These are phyloP conservation scores for Urostyla sp. DNA, from an alignment of 73 alveolate genomes.

Conservation along the genomic window DNA sequence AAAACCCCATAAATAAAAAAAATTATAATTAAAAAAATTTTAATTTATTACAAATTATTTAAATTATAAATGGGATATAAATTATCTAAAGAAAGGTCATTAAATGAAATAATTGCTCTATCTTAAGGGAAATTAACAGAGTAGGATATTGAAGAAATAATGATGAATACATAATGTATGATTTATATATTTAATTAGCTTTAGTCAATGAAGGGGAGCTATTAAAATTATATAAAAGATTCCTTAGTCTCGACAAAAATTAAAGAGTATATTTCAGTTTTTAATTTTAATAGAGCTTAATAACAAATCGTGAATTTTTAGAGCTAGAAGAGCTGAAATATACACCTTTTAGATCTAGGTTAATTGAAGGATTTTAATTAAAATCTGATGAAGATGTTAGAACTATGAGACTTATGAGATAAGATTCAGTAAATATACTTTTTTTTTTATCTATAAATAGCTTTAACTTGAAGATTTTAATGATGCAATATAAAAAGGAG, in stretches of 20 bases:
- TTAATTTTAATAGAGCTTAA: conserved; percentile 9
- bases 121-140: conserved; percentile 37
- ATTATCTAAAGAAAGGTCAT: conserved; percentile 43
- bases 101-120: conserved; percentile 19
- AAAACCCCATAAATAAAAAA: no score
- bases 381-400: conserved; percentile 73
- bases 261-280: background rate
- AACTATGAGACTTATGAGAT: conserved; percentile 43
- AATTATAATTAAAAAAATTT: background rate
- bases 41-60: background rate
- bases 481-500: conserved; percentile 26
- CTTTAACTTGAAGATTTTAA: conserved; percentile 63
- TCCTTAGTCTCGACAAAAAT: conserved; percentile 35
- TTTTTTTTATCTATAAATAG: background rate
- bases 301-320: conserved; percentile 65
- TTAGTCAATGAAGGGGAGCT: conserved; percentile 56
- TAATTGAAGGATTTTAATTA: conserved; percentile 59
- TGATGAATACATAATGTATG: conserved; percentile 72
- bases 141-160: conserved; percentile 66
- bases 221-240: conserved; percentile 51
- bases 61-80: conserved; percentile 32
- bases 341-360: conserved; percentile 68
- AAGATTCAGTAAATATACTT: conserved; percentile 48
- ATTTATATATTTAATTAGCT: background rate
- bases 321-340: conserved; percentile 60